phyloP scores from a whole-genome alignment of 768 basidiomycete genomes.

The Podaxis rugospora region DNA sequence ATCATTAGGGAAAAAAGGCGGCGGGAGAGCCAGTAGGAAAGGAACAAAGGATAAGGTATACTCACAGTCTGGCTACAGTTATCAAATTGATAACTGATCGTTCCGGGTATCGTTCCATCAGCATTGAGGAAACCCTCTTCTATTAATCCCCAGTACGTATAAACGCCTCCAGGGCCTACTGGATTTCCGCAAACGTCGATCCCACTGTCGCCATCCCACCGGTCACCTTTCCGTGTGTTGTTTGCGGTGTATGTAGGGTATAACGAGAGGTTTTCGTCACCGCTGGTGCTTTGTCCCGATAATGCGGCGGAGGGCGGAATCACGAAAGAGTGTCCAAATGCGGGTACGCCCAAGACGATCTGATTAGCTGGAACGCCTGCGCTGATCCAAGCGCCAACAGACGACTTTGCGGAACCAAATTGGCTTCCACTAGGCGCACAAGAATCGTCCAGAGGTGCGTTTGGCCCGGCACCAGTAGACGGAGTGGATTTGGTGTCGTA shows the following conservation, averaged over 20 bases:
- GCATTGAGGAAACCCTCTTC: constrained; percentile 47
- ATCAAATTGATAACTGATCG: constrained; percentile 53
- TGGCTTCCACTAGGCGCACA: constrained; percentile 60
- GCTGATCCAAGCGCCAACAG: constrained; percentile 66
- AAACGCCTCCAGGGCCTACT: constrained; percentile 50
- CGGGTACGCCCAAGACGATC: constrained; percentile 81
- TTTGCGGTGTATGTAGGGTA: constrained; percentile 49
- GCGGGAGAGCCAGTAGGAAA: not conserved
- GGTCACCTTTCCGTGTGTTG: constrained; percentile 47
- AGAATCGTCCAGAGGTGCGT: constrained; percentile 77
- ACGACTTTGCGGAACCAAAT: constrained; percentile 71
- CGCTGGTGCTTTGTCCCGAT: constrained; percentile 17
- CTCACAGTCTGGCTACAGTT: constrained; percentile 70
- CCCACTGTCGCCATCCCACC: constrained; percentile 45
- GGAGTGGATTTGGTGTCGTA: constrained; percentile 62
- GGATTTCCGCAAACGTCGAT: constrained; percentile 57
- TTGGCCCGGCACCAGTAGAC: constrained; percentile 62
- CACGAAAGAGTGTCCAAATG: constrained; percentile 80
- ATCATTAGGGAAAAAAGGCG: not conserved
- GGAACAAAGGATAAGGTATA: constrained; percentile 1
- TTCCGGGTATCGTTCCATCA: constrained; percentile 34
- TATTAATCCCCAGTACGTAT: constrained; percentile 61
- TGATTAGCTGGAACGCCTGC: constrained; percentile 71
- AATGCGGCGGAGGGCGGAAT: constrained; percentile 31
- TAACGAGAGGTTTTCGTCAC: constrained; percentile 28